Evolutionary conservation across 345 rosid species (phyloP).

Genomic region (Eucalyptus sp.): DNA sequence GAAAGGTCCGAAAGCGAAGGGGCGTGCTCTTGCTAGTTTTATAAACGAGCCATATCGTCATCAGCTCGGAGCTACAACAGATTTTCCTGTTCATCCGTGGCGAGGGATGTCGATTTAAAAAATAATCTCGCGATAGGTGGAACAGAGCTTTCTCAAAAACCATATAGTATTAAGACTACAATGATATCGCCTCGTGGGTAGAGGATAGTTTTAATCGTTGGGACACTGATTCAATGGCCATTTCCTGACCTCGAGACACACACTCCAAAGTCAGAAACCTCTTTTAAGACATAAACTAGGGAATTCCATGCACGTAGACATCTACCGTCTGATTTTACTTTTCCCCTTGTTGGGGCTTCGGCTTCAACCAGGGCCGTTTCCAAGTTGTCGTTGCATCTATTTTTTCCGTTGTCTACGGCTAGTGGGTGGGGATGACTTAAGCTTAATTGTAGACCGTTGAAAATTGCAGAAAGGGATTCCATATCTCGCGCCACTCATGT

Average conservation of each 20-base stretch:
- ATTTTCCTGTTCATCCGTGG: neutral
- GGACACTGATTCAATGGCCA: neutral
- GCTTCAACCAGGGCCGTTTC: neutral
- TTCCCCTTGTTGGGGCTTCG: neutral
- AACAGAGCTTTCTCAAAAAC: neutral
- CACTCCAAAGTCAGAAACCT: neutral
- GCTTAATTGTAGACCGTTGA: neutral
- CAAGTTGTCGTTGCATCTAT: neutral
- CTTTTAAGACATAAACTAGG: neutral
- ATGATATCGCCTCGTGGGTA: neutral
- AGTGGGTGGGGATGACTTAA: neutral
- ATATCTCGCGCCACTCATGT: neutral
- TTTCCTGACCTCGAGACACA: neutral
- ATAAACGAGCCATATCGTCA: neutral
- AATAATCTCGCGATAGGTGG: neutral
- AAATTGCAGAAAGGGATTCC: neutral
- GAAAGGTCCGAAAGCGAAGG: neutral
- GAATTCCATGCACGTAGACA: neutral
- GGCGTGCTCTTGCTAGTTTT: neutral
- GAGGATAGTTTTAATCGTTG: neutral
- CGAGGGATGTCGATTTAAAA: neutral
- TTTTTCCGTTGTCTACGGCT: neutral
- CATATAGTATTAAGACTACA: neutral
- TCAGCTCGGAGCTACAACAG: neutral
- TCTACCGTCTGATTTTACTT: neutral